Evolutionary conservation across 352 stramenopile species (phyloP).

Genomic region (Pythium scleroteichum): DNA sequence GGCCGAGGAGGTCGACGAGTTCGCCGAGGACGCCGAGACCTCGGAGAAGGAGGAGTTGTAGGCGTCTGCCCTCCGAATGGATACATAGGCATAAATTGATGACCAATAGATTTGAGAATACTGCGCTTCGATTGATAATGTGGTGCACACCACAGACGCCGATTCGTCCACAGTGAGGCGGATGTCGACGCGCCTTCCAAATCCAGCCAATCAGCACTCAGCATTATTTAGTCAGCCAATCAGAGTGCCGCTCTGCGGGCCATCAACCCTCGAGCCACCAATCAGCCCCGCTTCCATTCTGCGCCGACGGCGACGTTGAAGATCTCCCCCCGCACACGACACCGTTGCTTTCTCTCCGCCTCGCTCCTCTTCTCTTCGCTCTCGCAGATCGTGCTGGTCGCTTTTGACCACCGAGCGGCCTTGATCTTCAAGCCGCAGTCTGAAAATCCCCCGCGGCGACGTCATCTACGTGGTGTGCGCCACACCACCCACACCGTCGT

Average conservation of each 20-base stretch:
- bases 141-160: too few species aligned
- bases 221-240: neutral
- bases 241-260: too few species aligned
- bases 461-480: conserved; percentile 1
- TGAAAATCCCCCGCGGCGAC: too few species aligned
- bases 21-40: conserved; percentile 42
- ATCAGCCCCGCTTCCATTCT: neutral
- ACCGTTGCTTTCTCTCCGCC: conserved; percentile 9
- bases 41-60: conserved; percentile 34
- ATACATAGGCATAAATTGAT: neutral
- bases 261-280: too few species aligned
- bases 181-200: neutral
- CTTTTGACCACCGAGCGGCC: too few species aligned
- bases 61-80: neutral
- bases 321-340: conserved; percentile 5
- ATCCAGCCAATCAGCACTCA: neutral
- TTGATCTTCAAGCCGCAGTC: too few species aligned
- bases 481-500: conserved; percentile 7
- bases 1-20: conserved; percentile 39
- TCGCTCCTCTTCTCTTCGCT: neutral
- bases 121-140: too few species aligned
- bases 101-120: neutral
- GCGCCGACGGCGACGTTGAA: neutral
- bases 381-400: too few species aligned
- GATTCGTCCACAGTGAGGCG: too few species aligned